Conservation (phyloP, 495 filamentous ascomycete species). For the Tuber magnatum region DNA sequence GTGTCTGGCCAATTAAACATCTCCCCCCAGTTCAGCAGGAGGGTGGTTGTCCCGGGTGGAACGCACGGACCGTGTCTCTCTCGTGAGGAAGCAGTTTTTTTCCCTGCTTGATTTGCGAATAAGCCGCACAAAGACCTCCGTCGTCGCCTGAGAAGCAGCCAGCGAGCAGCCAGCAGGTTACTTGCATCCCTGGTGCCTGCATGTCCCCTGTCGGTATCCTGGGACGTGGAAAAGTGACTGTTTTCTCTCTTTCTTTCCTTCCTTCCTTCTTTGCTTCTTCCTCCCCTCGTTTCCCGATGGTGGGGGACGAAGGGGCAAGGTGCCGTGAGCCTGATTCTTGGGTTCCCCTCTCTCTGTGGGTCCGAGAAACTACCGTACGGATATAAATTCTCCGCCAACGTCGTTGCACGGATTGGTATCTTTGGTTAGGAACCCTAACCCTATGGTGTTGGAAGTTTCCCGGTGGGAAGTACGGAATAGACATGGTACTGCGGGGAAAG, state of each 20-base stretch:
- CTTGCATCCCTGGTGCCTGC: neutral
- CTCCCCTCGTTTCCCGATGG: neutral
- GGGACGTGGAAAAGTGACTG: neutral
- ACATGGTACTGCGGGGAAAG: neutral
- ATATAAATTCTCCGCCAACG: neutral
- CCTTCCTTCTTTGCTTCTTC: neutral
- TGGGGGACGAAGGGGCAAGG: neutral
- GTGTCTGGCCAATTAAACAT: neutral
- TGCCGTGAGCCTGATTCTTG: neutral
- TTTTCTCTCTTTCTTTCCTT: neutral
- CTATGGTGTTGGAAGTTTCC: neutral
- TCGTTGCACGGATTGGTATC: neutral
- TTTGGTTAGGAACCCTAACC: neutral
- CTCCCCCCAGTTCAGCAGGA: neutral
- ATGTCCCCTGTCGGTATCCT: neutral
- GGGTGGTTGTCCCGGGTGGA: neutral
- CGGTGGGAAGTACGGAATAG: neutral
- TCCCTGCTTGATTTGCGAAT: neutral
- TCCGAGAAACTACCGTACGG: neutral
- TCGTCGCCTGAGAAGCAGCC: neutral
- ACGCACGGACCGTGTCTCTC: conserved; percentile 1
- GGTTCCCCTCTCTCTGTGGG: neutral
- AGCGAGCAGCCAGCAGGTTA: neutral
- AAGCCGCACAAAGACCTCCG: neutral
- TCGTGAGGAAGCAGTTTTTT: neutral